Evolutionary conservation across 177 flowering plant species (phyloP).

Genomic region (Vitis hybrid): DNA sequence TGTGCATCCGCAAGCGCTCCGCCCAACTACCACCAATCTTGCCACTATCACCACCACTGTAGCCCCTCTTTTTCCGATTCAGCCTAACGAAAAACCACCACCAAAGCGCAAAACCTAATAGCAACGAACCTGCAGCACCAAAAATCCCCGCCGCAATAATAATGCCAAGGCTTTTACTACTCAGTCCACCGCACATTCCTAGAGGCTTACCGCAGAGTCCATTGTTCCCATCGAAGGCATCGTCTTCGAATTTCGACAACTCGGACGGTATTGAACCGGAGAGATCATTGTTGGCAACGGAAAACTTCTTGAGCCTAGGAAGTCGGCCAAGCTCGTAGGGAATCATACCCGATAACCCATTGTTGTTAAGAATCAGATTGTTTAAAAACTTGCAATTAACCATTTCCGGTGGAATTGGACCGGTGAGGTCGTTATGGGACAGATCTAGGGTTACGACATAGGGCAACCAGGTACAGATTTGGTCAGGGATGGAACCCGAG

Average conservation of each 20-base stretch:
- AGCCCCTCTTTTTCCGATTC: conserved; percentile 13
- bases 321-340: conserved; percentile 34
- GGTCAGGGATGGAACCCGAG: conserved; percentile 42
- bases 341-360: conserved; percentile 38
- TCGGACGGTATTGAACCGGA: conserved; percentile 39
- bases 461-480: conserved; percentile 49
- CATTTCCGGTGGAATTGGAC: conserved; percentile 39
- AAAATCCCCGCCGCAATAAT: conserved; percentile 47
- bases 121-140: conserved; percentile 41
- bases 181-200: conserved; percentile 42
- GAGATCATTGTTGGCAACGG: conserved; percentile 40
- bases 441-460: conserved; percentile 44
- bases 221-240: conserved; percentile 32
- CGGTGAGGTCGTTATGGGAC: conserved; percentile 37
- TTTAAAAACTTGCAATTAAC: conserved; percentile 41
- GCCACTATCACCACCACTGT: conserved; percentile 11
- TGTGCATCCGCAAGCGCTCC: conserved; percentile 39
- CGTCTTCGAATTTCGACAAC: conserved; percentile 14
- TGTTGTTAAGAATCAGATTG: conserved; percentile 25
- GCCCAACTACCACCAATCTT: conserved; percentile 39
- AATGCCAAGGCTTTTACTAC: conserved; percentile 37
- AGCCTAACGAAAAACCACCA: conserved; percentile 25
- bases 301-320: conserved; percentile 30
- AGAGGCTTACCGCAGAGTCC: conserved; percentile 49
- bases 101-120: conserved; percentile 38